Conservation (phyloP, 2,329 filamentous ascomycete genomes). For the Zarea fungicola region DNA sequence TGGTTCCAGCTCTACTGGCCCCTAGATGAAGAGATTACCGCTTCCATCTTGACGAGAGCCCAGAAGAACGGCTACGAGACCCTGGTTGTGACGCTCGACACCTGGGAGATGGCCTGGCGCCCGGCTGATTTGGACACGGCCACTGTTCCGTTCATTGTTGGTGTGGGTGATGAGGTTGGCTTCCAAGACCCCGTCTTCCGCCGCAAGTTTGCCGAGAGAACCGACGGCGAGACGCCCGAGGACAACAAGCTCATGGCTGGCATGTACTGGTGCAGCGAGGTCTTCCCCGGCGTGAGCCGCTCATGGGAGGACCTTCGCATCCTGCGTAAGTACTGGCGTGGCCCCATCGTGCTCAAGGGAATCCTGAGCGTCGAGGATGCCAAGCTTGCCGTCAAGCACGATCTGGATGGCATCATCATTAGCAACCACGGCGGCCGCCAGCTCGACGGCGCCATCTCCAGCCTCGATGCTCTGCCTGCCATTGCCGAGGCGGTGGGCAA, state of each 20-base stretch:
- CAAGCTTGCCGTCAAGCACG: conserved; percentile 30
- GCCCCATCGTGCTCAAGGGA: conserved; percentile 40
- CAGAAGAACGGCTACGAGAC: conserved; percentile 57
- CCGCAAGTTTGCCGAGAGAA: conserved; percentile 45
- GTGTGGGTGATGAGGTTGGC: conserved; percentile 55
- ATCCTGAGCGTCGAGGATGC: conserved; percentile 37
- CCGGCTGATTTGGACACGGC: conserved; percentile 61
- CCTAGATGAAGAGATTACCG: conserved; percentile 57
- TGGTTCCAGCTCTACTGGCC: conserved; percentile 80
- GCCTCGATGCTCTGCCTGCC: conserved; percentile 48
- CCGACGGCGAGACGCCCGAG: conserved; percentile 41
- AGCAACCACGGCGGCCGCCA: conserved; percentile 40
- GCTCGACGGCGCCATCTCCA: conserved; percentile 35
- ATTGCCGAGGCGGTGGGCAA: conserved; percentile 52
- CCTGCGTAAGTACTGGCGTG: conserved; percentile 55
- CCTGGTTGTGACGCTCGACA: conserved; percentile 69
- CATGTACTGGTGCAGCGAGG: conserved; percentile 45
- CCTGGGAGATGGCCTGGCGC: conserved; percentile 63
- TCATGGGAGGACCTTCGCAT: conserved; percentile 58
- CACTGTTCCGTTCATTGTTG: conserved; percentile 55
- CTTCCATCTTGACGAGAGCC: conserved; percentile 57
- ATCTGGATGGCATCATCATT: conserved; percentile 35
- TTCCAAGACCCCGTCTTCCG: conserved; percentile 64
- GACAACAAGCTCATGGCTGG: conserved; percentile 46
- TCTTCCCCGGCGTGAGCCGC: conserved; percentile 43